Evolutionary conservation across 352 stramenopile genomes (phyloP), one percentile per base, ranked within the genome.

Genomic region (Elongisporangium senticosum): DNA sequence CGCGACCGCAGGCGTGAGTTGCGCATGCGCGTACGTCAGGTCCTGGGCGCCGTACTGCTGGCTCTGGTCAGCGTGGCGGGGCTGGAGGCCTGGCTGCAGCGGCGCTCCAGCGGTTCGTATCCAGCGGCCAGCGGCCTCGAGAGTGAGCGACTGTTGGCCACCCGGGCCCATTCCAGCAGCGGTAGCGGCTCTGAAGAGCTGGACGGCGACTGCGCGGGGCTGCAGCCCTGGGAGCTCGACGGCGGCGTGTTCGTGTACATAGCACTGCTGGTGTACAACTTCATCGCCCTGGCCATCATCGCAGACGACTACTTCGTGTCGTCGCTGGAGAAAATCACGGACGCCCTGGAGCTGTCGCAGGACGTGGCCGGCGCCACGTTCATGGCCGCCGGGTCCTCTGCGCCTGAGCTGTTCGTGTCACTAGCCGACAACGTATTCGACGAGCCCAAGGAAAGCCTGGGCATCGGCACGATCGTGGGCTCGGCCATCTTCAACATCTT

Each of bases 251-350:
- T 77, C 22, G 49, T 87, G 21, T 88, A 94, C 64, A 65, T 90
- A 26, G 64, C 74, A 22, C 64, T 64, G 17, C 69, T 93, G 40
- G 67, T 89, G 37, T 91, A 90, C 60, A 70, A 86, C 52, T 96
- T 96, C 64, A 73, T 96, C 26, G 81, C 82, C 48, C 83, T 96
- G 49, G 87, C 87, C 49, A 87, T 96, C 70, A 87, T 96, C 40
- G 91, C 77, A 56, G 87, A 96, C 67, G 87, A 96, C 68, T 96
- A 95, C 68, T 89, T 96, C 28, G 85, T 92, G 28, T 77, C 83
- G 13, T 56, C 86, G 28, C 71, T 96, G 19, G 86, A 96, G 61
- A 78, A 76, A 50, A 83, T 95, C 54, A 83, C 82, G 3, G 80
- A 86, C n/a, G 59, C 58, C 3, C 51, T 89, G 21, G 67, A 58